These are phyloP conservation scores for Pinus tabuliformis DNA, from an alignment of 75 land plant species.

Conservation along the genomic window DNA sequence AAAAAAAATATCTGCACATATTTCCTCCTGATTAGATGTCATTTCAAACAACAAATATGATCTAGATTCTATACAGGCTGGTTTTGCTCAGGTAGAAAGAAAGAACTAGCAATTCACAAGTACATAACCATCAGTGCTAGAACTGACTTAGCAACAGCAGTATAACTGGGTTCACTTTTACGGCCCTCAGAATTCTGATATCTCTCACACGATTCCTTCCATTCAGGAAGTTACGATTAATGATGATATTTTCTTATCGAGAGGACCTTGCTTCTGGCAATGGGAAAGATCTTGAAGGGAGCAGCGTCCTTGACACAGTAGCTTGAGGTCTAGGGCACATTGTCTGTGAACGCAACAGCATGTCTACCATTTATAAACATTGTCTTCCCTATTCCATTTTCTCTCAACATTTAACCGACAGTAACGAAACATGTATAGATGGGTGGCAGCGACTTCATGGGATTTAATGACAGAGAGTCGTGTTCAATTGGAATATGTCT, in stretches of 20 bases:
- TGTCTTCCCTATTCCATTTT: no score
- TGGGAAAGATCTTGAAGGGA: conserved; percentile 29
- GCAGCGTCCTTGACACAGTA: conserved; percentile 8
- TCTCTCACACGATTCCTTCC: neutral
- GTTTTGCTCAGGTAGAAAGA: neutral
- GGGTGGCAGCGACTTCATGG: no score
- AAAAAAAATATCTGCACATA: neutral
- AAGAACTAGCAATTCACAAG: neutral
- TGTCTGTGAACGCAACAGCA: conserved; percentile 31
- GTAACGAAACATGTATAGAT: no score
- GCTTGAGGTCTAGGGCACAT: conserved; percentile 18
- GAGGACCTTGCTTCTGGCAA: conserved; percentile 10
- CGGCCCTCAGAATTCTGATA: neutral
- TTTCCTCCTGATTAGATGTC: neutral
- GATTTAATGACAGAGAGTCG: no score
- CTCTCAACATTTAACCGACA: no score
- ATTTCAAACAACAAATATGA: neutral
- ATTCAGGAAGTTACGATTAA: neutral
- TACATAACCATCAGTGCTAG: neutral
- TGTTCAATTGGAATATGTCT: no score
- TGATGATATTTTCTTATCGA: neutral
- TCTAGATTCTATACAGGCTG: neutral
- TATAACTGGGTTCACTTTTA: neutral
- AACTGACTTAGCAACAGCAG: neutral
- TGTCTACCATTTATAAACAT: conserved; percentile 42